Conservation (phyloP, 2,329 filamentous ascomycete genomes). For the Cryphonectria radicalis region DNA sequence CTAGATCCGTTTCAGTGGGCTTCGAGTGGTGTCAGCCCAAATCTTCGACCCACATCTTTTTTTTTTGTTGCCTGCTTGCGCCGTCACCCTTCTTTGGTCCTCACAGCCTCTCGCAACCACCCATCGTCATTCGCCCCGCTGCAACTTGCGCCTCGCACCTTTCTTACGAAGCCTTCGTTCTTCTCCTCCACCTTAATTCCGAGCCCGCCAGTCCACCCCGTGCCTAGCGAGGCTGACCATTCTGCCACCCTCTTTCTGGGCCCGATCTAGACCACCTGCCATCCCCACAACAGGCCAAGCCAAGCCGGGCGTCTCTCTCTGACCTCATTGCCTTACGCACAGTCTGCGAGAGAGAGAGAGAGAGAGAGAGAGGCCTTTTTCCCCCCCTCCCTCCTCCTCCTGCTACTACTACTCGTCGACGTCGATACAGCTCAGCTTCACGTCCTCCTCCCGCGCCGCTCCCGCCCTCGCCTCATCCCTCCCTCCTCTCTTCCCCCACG, state of each 20-base stretch:
- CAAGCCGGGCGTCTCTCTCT: not conserved
- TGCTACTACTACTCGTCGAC: not conserved
- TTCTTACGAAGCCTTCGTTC: not conserved
- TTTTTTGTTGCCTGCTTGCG: constrained; percentile 4
- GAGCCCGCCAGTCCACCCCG: not conserved
- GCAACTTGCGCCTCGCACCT: constrained; percentile 3
- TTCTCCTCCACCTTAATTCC: constrained; percentile 22
- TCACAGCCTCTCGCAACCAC: not conserved
- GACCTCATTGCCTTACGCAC: constrained; percentile 21
- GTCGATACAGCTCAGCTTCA: constrained; percentile 5
- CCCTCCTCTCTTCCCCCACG: constrained; percentile 32
- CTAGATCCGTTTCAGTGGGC: constrained; percentile 8
- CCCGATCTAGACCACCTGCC: constrained; percentile 20
- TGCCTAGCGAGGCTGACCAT: constrained; percentile 23
- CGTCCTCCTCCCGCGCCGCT: constrained; percentile 11
- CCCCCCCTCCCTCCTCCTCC: not conserved
- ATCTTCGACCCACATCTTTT: constrained; percentile 15
- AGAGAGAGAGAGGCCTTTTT: not conserved
- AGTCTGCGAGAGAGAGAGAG: not conserved
- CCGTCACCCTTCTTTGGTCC: not conserved
- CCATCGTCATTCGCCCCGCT: constrained; percentile 29
- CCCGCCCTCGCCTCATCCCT: constrained; percentile 3
- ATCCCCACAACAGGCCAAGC: constrained; percentile 14
- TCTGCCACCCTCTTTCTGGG: constrained; percentile 9
- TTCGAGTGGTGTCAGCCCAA: constrained; percentile 10